These are phyloP conservation scores for Fomes fomentarius DNA, from an alignment of 1,284 basidiomycete genomes.

Conservation along the genomic window DNA sequence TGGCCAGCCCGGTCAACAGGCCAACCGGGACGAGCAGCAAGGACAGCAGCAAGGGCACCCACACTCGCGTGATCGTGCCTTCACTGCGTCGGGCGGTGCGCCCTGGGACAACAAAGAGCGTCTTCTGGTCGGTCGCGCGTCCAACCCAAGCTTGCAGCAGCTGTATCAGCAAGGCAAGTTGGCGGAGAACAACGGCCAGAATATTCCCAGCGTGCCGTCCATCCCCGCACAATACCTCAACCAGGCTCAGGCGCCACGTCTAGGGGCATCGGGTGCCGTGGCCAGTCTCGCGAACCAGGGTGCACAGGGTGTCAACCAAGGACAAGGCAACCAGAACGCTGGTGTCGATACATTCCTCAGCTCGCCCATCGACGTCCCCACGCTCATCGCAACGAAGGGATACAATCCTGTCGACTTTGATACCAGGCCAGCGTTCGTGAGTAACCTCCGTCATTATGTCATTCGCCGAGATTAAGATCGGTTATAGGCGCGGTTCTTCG, in stretches of 20 bases:
- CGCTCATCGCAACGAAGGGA: slow-evolving; percentile 84
- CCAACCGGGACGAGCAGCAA: slow-evolving; percentile 26
- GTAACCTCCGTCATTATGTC: slow-evolving; percentile 31
- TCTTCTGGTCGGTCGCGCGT: slow-evolving; percentile 54
- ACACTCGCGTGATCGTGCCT: slow-evolving; percentile 42
- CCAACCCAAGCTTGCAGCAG: slow-evolving; percentile 72
- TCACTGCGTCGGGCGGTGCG: slow-evolving; percentile 43
- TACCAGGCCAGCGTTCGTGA: slow-evolving; percentile 74
- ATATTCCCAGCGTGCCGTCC: slow-evolving; percentile 66
- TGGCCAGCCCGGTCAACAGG: slow-evolving; percentile 31
- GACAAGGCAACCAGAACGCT: slow-evolving; percentile 31
- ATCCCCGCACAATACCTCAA: slow-evolving; percentile 75
- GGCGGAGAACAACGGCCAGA: slow-evolving; percentile 39
- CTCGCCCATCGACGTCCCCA: slow-evolving; percentile 83
- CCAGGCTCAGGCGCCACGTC: slow-evolving; percentile 46
- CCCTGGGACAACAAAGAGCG: slow-evolving; percentile 69
- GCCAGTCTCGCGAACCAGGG: slow-evolving; percentile 16
- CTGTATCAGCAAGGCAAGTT: slow-evolving; percentile 47
- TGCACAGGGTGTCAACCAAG: slow-evolving; percentile 25
- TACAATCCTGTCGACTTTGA: slow-evolving; percentile 92
- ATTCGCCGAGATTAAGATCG: slow-evolving; percentile 10
- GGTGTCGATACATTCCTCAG: slow-evolving; percentile 42
- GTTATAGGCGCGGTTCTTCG: slow-evolving; percentile 84
- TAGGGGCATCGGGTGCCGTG: slow-evolving; percentile 40
- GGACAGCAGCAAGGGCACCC: slow-evolving; percentile 35